These are phyloP conservation scores for Rosa hybrid DNA, from an alignment of 331 rosid genomes.

Conservation along the genomic window DNA sequence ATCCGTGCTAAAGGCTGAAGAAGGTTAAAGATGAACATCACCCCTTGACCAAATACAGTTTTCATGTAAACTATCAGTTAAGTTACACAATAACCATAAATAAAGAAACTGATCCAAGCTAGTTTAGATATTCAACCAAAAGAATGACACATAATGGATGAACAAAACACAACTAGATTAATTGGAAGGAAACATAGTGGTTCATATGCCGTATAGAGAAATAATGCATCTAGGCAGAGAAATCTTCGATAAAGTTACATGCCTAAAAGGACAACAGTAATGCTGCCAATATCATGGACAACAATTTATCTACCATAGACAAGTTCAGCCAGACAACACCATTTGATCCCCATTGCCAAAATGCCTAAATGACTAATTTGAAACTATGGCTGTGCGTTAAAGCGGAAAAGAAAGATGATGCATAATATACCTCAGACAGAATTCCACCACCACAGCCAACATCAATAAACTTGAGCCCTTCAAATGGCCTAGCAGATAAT, in stretches of 20 bases:
- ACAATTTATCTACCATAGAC: not conserved
- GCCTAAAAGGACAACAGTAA: not conserved
- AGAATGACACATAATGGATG: not conserved
- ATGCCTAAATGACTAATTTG: not conserved
- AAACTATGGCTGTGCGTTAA: not conserved
- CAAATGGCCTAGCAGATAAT: conserved; percentile 61
- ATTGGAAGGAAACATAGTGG: not conserved
- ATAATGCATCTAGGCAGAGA: not conserved
- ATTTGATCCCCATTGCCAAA: not conserved
- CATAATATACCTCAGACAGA: conserved; percentile 68
- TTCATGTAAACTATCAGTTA: not conserved
- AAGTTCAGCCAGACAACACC: not conserved
- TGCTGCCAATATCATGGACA: not conserved
- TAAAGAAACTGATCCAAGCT: not conserved
- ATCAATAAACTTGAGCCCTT: conserved; percentile 81
- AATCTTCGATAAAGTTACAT: not conserved
- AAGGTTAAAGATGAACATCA: conserved; percentile 15
- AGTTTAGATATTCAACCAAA: not conserved
- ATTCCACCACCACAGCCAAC: conserved; percentile 99
- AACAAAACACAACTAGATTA: not conserved
- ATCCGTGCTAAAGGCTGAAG: conserved; percentile 84
- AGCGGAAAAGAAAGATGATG: not conserved
- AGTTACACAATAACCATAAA: not conserved
- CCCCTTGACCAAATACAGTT: not conserved
- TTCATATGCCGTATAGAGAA: not conserved